These are phyloP conservation scores for Candida patagonica DNA, from an alignment of 805 yeast species.

Conservation along the genomic window DNA sequence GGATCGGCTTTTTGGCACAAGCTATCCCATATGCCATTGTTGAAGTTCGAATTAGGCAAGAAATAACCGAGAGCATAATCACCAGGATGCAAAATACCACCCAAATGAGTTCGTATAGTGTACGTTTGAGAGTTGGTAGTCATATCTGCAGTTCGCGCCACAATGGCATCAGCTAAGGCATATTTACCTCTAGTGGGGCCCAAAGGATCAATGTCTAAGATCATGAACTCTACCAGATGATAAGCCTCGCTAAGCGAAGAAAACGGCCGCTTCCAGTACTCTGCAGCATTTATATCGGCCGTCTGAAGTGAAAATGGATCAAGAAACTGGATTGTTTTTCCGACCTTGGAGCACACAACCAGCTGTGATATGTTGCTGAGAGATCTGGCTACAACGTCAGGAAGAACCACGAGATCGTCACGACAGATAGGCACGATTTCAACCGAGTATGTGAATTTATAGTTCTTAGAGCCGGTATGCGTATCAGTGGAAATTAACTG, in stretches of 20 bases:
- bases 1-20: conserved; percentile 33
- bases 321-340: conserved; percentile 71
- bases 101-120: conserved; percentile 77
- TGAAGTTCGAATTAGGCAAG: conserved; percentile 71
- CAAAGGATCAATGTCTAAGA: conserved; percentile 84
- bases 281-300: conserved; percentile 60
- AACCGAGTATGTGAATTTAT: conserved; percentile 80
- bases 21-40: conserved; percentile 67
- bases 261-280: conserved; percentile 78
- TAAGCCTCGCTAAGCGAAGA: conserved; percentile 51
- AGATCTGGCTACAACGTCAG: conserved; percentile 68
- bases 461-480: conserved; percentile 78
- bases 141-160: conserved; percentile 73
- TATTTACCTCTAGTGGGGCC: conserved; percentile 69
- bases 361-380: conserved; percentile 72
- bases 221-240: conserved; percentile 73
- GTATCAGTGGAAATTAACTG: conserved; percentile 84
- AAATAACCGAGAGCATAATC: conserved; percentile 86
- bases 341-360: conserved; percentile 72
- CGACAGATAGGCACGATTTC: conserved; percentile 92
- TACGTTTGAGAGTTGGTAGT: conserved; percentile 49
- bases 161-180: conserved; percentile 76
- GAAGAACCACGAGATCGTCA: conserved; percentile 84
- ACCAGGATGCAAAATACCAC: conserved; percentile 88
- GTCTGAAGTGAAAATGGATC: conserved; percentile 71